Evolutionary conservation across 371 early-diverging fungal genomes (phyloP), one percentile per base, ranked within the genome.

Genomic region (Entomophthora muscae): DNA sequence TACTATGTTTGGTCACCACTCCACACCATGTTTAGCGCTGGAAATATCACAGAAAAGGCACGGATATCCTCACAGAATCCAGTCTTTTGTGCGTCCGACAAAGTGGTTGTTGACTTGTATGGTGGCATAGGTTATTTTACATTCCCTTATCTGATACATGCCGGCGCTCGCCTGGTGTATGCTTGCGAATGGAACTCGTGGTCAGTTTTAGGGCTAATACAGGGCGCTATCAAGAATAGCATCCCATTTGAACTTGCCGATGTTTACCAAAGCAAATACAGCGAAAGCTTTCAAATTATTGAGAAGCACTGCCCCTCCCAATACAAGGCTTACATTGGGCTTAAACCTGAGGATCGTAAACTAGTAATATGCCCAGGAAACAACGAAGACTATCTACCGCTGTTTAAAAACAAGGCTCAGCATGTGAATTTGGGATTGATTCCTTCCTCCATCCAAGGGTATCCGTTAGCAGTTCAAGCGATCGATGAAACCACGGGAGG

Each of bases 111-210:
- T 24, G 75, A 75, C 61, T 63, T 75, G 10, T 75, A 75, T 55
- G 74, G 69, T 10, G 75, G 75, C 1, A 70, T 75, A 10, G 75
- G 75, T 26, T 75, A 75, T 32, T 75, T 73, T 61, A 61, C 73
- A 0, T 62, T 75, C 23, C 73, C 75, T 12, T 74, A 72, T 57
- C 58, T 74, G 42, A 23, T 74, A 22, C 70, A 72, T 63, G 66
- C 70, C 1, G 68, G 68, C 0, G 76, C 74, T n/a, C 65, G 61
- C 10, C 23, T 31, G 12, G 72, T 75, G 5, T 72, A 73, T 53
- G 76, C 76, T 7, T 75, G 76, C 53, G 76, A 75, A 61, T 68
- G 69, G 72, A 75, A 75, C 53, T 67, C 70, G 0, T 75, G 72
- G 71, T 74, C 74, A 31, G 70, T 75, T 1, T 59, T 73, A 31